Evolutionary conservation across 2,329 filamentous ascomycete species (phyloP), one percentile per base, ranked within the genome.

Genomic region (Pseudocercospora fuligena): DNA sequence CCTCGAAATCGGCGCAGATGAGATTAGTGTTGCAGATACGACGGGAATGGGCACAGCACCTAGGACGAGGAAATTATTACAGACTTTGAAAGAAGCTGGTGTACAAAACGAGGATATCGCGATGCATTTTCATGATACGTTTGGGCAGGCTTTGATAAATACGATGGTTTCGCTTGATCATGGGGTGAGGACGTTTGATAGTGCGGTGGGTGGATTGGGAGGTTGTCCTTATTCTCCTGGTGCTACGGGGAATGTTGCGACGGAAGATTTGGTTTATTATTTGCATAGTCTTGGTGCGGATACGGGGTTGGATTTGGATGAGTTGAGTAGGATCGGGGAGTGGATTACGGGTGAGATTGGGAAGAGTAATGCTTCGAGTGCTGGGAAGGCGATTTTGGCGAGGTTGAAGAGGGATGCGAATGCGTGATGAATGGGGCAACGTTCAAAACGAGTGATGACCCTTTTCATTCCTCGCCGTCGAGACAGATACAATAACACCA

Each of bases 51-150:
- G 93, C 33, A 96, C 92, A 0, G 89, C 89, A n/a, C 89, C 89
- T 19, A 83, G 88, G 64, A 92, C 90, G 2, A 82, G 83, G 63
- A 86, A 87, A 64, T 81, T 93, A 56, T 82, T 93, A 65, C 84
- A 85, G 69, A 89, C 89, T 64, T 81, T 93, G 79, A 79, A 83
- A 8, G 85, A 88, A 1, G 90, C 90, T 1, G 90, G 89, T 0
- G 85, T 96, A 19, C 85, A 89, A 21, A 86, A 85, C 63, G 87
- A 89, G 73, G 89, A 92, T 73, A 80, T 96, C 11, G 92, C 70
- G 0, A 88, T 94, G 81, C 93, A 97, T 79, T 94, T 96, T 74
- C 93, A 97, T 78, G 92, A 97, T 75, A 96, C 93, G 0, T 94
- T 93, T 76, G 92, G 92, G 0, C 90, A 93, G 81, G 92, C 92